These are phyloP conservation scores for Flaveria robusta DNA, from an alignment of 129 eudicot genomes.

Conservation along the genomic window DNA sequence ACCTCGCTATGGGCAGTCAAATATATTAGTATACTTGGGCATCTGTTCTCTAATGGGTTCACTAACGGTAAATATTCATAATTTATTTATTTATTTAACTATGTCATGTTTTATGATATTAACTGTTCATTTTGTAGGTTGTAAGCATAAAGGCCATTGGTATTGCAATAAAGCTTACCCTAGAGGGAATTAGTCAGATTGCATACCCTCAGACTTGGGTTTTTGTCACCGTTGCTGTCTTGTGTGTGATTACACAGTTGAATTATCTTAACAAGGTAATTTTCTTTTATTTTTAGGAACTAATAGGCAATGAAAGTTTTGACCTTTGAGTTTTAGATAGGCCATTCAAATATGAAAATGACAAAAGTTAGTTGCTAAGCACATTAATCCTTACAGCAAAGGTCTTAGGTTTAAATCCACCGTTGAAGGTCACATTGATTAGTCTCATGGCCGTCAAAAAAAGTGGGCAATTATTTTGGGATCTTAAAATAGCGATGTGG, in stretches of 20 bases:
- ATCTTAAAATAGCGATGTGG: no score
- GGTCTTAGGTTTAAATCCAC: no score
- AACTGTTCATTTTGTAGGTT: constrained; percentile 48
- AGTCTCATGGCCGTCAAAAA: no score
- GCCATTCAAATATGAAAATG: neutral
- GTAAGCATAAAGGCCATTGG: constrained; percentile 90
- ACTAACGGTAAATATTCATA: constrained; percentile 53
- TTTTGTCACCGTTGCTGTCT: constrained; percentile 59
- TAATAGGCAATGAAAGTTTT: neutral
- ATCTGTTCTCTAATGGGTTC: constrained; percentile 92
- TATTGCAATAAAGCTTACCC: constrained; percentile 81
- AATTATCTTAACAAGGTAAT: constrained; percentile 88
- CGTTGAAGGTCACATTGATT: no score
- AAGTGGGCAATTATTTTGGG: no score
- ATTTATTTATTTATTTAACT: neutral
- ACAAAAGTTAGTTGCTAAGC: no score
- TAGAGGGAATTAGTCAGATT: constrained; percentile 75
- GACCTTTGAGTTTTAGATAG: neutral
- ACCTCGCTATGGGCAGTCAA: constrained; percentile 85
- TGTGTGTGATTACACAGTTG: constrained; percentile 78
- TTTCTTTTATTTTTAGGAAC: neutral
- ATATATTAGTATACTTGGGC: constrained; percentile 80
- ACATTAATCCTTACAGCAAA: no score
- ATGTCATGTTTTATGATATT: neutral
- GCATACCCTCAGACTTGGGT: constrained; percentile 73